Evolutionary conservation across 148 eudicot species (phyloP), one percentile per base, ranked within the genome.

Genomic region (Selenicereus undatus): DNA sequence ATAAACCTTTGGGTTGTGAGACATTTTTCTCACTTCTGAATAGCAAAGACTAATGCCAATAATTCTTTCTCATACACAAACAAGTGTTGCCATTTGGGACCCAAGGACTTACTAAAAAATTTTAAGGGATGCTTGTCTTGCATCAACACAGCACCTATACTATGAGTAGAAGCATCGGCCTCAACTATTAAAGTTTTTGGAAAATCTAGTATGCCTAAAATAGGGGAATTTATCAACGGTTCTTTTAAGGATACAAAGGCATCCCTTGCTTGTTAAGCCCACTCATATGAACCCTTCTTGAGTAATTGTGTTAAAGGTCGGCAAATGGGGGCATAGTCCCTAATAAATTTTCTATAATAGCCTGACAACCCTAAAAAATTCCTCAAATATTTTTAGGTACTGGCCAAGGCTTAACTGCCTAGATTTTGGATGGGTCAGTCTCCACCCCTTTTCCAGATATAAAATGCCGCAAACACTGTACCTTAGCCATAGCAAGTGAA

Each of bases 61-160:
- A 56, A 5, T 14, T 76, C 65, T 14, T 76, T 76, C 11, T 76
- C 78, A 54, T 76, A 76, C 0, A 54, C 78, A 3, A 45, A 76
- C 5, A 76, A 29, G 5, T 5, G 6, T 32, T 76, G 45, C 43
- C 56, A 11, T 7, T 56, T 54, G 18, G 62, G 7, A 16, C 20
- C 12, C 14, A 73, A 24, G 0, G 13, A 0, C 20, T 20, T 42
- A 2, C 76, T 73, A 4, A 73, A 2, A n/a, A 42, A 76, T 1
- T 66, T 4, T 76, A 52, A 12, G 0, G 78, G 78, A n/a, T 76
- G 45, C 8, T 20, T 22, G 0, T 30, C 43, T 76, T 18, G 18
- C 36, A 11, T 14, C 2, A 69, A 11, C 1, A 64, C 26, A 21
- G 10, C 69, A 0, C 69, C 27, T 22, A 64, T 21, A 2, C 27